phyloP scores from a whole-genome alignment of 1,284 basidiomycete genomes.

The Irpex rosettiformis region DNA sequence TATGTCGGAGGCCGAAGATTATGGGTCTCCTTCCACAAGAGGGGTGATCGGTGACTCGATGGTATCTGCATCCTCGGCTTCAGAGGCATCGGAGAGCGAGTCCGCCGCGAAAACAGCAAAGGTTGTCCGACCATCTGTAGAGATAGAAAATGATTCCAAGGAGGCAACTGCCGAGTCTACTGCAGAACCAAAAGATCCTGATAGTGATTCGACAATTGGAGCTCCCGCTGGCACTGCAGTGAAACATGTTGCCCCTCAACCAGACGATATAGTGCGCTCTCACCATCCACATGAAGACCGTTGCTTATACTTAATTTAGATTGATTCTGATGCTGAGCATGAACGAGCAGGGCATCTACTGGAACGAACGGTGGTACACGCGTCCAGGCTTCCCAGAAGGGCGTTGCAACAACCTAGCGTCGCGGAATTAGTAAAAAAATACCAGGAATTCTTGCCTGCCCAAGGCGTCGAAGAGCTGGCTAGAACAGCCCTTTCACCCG shows the following conservation, averaged over 20 bases:
- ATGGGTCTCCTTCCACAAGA: constrained; percentile 34
- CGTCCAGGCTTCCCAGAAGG: constrained; percentile 75
- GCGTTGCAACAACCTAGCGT: constrained; percentile 60
- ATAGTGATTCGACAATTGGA: constrained; percentile 91
- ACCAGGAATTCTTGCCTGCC: constrained; percentile 74
- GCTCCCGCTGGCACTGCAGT: constrained; percentile 35
- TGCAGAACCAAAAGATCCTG: constrained; percentile 40
- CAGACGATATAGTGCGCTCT: background rate
- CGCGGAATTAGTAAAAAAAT: constrained; percentile 82
- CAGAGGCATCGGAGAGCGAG: constrained; percentile 52
- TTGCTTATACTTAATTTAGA: background rate
- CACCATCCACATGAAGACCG: background rate
- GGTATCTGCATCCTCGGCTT: constrained; percentile 51
- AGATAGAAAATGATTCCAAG: constrained; percentile 3
- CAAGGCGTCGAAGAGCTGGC: constrained; percentile 67
- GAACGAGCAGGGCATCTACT: background rate
- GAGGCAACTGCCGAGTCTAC: constrained; percentile 8
- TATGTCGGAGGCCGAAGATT: constrained; percentile 79
- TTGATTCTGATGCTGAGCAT: constrained; percentile 7
- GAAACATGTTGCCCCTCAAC: background rate
- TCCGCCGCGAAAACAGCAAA: constrained; percentile 23
- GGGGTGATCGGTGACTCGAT: constrained; percentile 53
- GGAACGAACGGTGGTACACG: constrained; percentile 6
- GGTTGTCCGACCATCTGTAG: background rate
- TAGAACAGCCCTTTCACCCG: constrained; percentile 62